Evolutionary conservation across 2,329 filamentous ascomycete species (phyloP), one percentile per base, ranked within the genome.

Genomic region (Alternaria ventricosa): DNA sequence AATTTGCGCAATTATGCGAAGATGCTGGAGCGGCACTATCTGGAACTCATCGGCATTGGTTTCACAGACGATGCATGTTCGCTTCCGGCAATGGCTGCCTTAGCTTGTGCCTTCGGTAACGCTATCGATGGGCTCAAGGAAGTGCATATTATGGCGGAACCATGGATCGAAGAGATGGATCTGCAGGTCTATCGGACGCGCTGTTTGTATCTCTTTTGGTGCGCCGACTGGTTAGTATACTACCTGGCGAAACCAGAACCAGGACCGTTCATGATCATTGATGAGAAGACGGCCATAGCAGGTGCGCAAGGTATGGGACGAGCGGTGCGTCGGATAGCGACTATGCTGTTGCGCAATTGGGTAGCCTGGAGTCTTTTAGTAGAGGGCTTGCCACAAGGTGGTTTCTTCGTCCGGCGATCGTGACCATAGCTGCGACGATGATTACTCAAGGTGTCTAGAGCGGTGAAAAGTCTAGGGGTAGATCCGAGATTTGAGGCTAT

Each of bases 191-290:
- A 51, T 47, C 49, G 51, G 15, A 63, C 60, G 7, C 53, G 55
- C 23, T 66, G 57, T 41, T 36, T 68, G 10, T 66, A 67, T 28
- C 58, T 71, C 10, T 68, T 70, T 43, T 69, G 63, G 60, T 63
- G 63, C 20, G 61, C 59, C 10, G 59, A 71, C 23, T 67, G 57
- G 57, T 30, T 69, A n/a, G 23, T 55, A 20, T 41, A 59, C 7
- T 69, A 66, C 46, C 44, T 68, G 15, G 18, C 22, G 11, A 55
- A 49, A 13, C 49, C 47, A 22, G 15, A 36, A 11, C 12, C 60
- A 28, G 61, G 65, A 4, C 27, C 53, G 3, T 59, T 49, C 44
- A 65, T 66, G 63, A 20, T 55, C 11, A 15, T 15, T 9, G 43
- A 49, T 25, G n/a, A 58, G 6, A 44, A 22, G 18, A 13, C 15